Evolutionary conservation across 768 basidiomycete genomes (phyloP), one percentile per base, ranked within the genome.

Genomic region (Mycena polygramma): DNA sequence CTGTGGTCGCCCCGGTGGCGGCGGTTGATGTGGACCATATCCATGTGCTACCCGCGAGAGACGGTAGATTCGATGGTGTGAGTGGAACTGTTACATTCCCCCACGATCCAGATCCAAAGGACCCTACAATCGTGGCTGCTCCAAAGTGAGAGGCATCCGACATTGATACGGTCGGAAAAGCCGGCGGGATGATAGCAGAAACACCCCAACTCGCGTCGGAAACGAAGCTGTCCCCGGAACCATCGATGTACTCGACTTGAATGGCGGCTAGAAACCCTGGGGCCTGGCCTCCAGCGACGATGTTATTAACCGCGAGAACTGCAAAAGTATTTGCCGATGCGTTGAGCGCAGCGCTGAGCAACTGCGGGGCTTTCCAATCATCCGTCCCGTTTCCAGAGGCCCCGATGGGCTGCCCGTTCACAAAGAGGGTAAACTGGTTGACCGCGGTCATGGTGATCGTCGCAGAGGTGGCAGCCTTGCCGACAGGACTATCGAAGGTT

Each of bases 191-290:
- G n/a, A 43, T 24, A 11, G 57, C 6, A 26, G 57, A 57, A 43
- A 57, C 57, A 35, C 7, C 36, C 54, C 54, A 57, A 22, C 37
- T 57, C 37, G n/a, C 19, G n/a, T 57, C 37, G 37, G 55, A 41
- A 14, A 22, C 19, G 39, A 57, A 5, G 10, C 13, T 2, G 4
- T 57, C 55, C 13, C 2, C 10, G 4, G 57, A 60, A 14, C 69
- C 64, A 45, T 66, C 64, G 36, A 1, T 26, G 39, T 71, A 66
- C 30, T 22, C 24, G 51, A 71, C 36, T 26, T 49, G 55, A 26
- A 70, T 58, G 24, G 57, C 51, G 9, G 63, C 63, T 20, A 70
- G 14, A 7, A 70, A 43, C 15, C 63, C 69, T 6, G 69, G 58
- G 39, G 53, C 39, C 5, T 52, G 58, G 0, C 49, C 35, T 4